Evolutionary conservation across 1,284 basidiomycete genomes (phyloP).

Genomic region (Pterula multifida): DNA sequence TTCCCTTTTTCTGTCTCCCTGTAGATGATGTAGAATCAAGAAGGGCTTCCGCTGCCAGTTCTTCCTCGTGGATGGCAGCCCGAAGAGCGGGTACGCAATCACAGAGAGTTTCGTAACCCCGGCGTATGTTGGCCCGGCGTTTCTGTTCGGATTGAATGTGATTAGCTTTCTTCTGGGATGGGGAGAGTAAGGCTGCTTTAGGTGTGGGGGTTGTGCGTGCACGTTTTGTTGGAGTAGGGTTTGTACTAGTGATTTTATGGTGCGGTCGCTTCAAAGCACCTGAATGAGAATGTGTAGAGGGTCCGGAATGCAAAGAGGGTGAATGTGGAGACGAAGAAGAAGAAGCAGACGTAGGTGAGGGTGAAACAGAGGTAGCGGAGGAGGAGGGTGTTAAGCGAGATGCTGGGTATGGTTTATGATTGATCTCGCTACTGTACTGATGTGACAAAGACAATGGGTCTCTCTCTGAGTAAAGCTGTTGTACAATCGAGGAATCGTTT

Average conservation of each 20-base stretch:
- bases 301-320: slow-evolving; percentile 5
- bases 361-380: slow-evolving; percentile 2
- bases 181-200: slow-evolving; percentile 37
- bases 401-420: slow-evolving; percentile 11
- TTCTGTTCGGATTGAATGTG: slow-evolving; percentile 89
- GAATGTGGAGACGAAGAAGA: slow-evolving; percentile 4
- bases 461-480: not conserved
- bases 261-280: slow-evolving; percentile 1
- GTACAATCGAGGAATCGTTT: not conserved
- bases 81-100: slow-evolving; percentile 68
- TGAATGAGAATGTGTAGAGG: slow-evolving; percentile 1
- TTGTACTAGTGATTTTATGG: slow-evolving; percentile 1
- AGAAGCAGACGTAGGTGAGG: slow-evolving; percentile 4
- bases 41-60: slow-evolving; percentile 27
- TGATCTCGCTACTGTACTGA: slow-evolving; percentile 10
- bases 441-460: not conserved
- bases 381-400: slow-evolving; percentile 5
- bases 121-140: slow-evolving; percentile 79
- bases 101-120: slow-evolving; percentile 79
- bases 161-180: slow-evolving; percentile 86
- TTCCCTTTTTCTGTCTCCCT: slow-evolving; percentile 23
- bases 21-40: slow-evolving; percentile 17
- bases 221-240: not conserved
- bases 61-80: slow-evolving; percentile 62
- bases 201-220: not conserved